These are phyloP conservation scores for Venturia aucupariae DNA, from an alignment of 2,329 filamentous ascomycete species.

Conservation along the genomic window DNA sequence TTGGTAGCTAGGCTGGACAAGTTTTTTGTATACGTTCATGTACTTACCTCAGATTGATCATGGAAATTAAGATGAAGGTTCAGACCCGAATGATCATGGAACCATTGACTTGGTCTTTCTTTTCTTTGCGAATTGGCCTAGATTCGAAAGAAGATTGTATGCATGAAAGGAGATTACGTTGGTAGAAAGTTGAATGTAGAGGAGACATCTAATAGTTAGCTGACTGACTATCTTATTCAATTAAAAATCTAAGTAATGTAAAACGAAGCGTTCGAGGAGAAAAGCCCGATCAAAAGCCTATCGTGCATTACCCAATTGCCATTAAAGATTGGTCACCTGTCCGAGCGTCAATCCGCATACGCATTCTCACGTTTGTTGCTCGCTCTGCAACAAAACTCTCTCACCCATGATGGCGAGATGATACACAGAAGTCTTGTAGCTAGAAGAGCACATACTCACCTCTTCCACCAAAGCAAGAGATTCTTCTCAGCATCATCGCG, in stretches of 20 bases:
- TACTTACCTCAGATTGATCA: background rate
- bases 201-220: too few relatives aligned
- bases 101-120: too few relatives aligned
- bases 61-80: too few relatives aligned
- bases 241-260: too few relatives aligned
- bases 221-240: too few relatives aligned
- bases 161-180: too few relatives aligned
- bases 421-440: slow-evolving; percentile 1
- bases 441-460: background rate
- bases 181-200: too few relatives aligned
- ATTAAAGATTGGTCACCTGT: background rate
- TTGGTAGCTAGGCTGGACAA: background rate
- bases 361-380: background rate
- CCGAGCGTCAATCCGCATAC: background rate
- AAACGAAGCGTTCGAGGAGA: too few relatives aligned
- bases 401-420: slow-evolving; percentile 9
- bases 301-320: background rate
- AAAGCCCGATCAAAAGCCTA: too few relatives aligned
- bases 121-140: too few relatives aligned
- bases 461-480: background rate
- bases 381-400: background rate
- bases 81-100: too few relatives aligned
- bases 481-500: slow-evolving; percentile 8
- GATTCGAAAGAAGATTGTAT: too few relatives aligned
- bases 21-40: background rate